Percentiles rank a stretch among this genome's conserved stretches.
phyloP scores from a whole-genome alignment of 2,329 filamentous ascomycete genomes.

The Sphaerulina vaccinii region DNA sequence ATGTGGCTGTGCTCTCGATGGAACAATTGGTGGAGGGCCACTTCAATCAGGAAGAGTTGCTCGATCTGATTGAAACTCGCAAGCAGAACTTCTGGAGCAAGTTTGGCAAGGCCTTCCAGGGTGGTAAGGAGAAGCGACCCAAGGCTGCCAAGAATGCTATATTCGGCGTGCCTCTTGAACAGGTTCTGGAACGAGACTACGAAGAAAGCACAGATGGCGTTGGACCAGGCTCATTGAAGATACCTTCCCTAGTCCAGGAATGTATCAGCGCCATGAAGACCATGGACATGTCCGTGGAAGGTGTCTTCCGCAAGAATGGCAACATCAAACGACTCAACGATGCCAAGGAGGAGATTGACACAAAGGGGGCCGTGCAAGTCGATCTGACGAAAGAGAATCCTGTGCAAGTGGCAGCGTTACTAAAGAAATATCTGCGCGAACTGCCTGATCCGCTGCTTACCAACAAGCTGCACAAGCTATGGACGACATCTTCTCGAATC shows the following conservation, averaged over 20 bases:
- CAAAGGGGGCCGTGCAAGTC: conserved; percentile 77
- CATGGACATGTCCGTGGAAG: conserved; percentile 98
- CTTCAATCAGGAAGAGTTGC: conserved; percentile 89
- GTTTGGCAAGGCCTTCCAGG: conserved; percentile 82
- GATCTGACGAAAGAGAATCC: conserved; percentile 86
- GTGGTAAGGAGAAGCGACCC: conserved; percentile 67
- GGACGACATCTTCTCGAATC: conserved; percentile 85
- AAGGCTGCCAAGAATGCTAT: conserved; percentile 85
- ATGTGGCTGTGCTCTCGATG: conserved; percentile 92
- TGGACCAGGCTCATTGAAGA: conserved; percentile 82
- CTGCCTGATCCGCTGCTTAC: conserved; percentile 93
- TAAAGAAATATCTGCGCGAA: conserved; percentile 93
- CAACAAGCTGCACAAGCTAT: conserved; percentile 88
- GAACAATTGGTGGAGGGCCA: conserved; percentile 85
- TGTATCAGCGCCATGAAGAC: conserved; percentile 91
- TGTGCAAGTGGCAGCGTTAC: conserved; percentile 85
- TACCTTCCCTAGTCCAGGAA: conserved; percentile 94
- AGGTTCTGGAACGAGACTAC: conserved; percentile 87
- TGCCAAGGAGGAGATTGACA: conserved; percentile 80
- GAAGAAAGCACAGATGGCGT: conserved; percentile 98
- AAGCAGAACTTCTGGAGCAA: conserved; percentile 98
- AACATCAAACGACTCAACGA: conserved; percentile 94
- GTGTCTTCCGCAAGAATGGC: conserved; percentile 97
- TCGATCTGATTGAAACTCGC: conserved; percentile 87
- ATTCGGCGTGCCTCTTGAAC: conserved; percentile 85